phyloP scores from a whole-genome alignment of 176 grass and related monocot genomes.

The Puccinellia tenuiflora region DNA sequence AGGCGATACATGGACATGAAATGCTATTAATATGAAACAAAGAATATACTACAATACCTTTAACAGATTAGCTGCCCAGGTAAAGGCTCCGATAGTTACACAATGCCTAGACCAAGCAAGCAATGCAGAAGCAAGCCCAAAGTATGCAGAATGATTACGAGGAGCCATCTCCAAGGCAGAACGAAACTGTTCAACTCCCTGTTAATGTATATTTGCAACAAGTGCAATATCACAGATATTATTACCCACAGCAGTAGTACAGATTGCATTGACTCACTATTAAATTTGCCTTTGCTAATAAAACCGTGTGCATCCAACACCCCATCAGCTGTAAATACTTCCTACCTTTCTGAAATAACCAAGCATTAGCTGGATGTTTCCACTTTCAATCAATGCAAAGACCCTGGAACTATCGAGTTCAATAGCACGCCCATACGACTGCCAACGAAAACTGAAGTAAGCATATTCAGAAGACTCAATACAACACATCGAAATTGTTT shows the following conservation, averaged over 20 bases:
- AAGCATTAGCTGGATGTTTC: constrained; percentile 85
- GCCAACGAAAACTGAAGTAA: constrained; percentile 36
- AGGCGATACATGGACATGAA: background rate
- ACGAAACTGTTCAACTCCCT: constrained; percentile 89
- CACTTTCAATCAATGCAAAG: constrained; percentile 89
- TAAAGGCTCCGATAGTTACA: constrained; percentile 67
- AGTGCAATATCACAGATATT: constrained; percentile 15
- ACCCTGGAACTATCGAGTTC: constrained; percentile 76
- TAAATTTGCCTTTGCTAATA: constrained; percentile 1
- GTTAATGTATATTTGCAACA: constrained; percentile 18
- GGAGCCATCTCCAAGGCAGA: constrained; percentile 72
- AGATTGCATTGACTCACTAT: background rate
- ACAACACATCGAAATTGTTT: background rate
- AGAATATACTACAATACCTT: constrained; percentile 53
- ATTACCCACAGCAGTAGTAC: background rate
- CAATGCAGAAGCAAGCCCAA: constrained; percentile 84
- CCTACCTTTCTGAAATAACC: constrained; percentile 94
- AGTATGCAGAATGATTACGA: constrained; percentile 68
- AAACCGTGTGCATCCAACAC: constrained; percentile 15
- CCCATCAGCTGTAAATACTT: background rate
- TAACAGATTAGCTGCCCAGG: constrained; percentile 76
- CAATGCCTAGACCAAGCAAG: constrained; percentile 82
- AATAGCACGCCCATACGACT: constrained; percentile 92
- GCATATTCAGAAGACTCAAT: constrained; percentile 33
- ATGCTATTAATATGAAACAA: background rate